Evolutionary conservation across 495 filamentous ascomycete genomes (phyloP).

Genomic region (Astrothelium macrocarpum): DNA sequence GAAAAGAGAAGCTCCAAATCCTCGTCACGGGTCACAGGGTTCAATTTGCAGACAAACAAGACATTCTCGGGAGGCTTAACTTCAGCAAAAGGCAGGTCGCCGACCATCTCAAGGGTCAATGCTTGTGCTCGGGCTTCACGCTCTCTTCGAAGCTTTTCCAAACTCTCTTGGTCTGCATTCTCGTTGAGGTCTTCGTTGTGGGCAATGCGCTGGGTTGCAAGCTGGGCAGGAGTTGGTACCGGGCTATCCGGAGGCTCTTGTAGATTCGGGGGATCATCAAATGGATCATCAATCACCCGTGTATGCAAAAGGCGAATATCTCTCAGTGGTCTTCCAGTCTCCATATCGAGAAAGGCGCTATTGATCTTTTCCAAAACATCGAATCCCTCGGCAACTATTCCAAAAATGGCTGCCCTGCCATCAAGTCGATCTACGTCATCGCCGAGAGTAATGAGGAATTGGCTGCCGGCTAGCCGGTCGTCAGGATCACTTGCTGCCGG

Average conservation of each 20-base stretch:
- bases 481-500: conserved; percentile 69
- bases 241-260: conserved; percentile 70
- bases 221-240: conserved; percentile 70
- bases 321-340: conserved; percentile 70
- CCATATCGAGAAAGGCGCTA: conserved; percentile 65
- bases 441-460: conserved; percentile 83
- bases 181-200: conserved; percentile 75
- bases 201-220: conserved; percentile 85
- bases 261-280: conserved; percentile 64
- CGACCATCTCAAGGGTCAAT: conserved; percentile 93
- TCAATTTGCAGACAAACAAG: conserved; percentile 96
- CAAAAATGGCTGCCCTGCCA: conserved; percentile 87
- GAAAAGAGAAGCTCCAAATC: conserved; percentile 93
- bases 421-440: conserved; percentile 82
- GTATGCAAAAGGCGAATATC: conserved; percentile 93
- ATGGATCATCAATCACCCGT: conserved; percentile 81
- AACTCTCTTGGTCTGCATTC: conserved; percentile 64
- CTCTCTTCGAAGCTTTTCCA: conserved; percentile 74
- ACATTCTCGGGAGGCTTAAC: conserved; percentile 97
- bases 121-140: conserved; percentile 91
- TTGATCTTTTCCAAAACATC: conserved; percentile 92
- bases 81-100: conserved; percentile 93
- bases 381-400: conserved; percentile 88
- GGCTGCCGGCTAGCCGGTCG: conserved; percentile 67
- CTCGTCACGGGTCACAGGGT: conserved; percentile 91